phyloP scores from a whole-genome alignment of 177 flowering plant genomes.

The Vitis hybrid region DNA sequence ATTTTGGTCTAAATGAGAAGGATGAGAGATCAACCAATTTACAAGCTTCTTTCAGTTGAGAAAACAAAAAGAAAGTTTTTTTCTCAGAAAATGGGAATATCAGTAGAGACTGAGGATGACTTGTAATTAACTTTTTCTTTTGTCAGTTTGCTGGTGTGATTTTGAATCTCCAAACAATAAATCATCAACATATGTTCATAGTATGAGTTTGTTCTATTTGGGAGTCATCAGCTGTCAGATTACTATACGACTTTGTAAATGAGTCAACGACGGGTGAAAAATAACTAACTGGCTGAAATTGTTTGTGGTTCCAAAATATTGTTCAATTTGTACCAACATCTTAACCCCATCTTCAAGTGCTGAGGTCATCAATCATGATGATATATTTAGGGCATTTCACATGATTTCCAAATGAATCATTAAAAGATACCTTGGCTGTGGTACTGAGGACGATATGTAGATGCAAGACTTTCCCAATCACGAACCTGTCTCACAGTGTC shows the following conservation, averaged over 20 bases:
- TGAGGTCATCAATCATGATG: no score
- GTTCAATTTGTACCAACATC: no score
- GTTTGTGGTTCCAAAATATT: no score
- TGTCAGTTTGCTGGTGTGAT: not conserved
- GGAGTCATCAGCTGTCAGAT: not conserved
- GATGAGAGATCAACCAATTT: not conserved
- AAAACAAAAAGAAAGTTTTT: no score
- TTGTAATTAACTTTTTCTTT: not conserved
- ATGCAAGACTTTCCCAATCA: constrained; percentile 74
- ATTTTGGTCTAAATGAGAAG: not conserved
- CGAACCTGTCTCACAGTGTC: constrained; percentile 26
- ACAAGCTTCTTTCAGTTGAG: not conserved
- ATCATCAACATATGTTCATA: not conserved
- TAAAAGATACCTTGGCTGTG: constrained; percentile 77
- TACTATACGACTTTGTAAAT: no score
- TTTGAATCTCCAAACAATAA: not conserved
- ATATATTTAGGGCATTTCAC: not conserved
- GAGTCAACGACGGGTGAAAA: no score
- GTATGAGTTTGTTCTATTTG: not conserved
- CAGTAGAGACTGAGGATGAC: not conserved
- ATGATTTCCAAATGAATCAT: not conserved
- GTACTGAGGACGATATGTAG: constrained; percentile 73
- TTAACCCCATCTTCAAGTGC: no score
- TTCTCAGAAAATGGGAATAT: not conserved
- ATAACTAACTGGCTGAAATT: no score